These are phyloP conservation scores for Penicillium robsamsonii DNA, from an alignment of 495 filamentous ascomycete species.

Conservation along the genomic window DNA sequence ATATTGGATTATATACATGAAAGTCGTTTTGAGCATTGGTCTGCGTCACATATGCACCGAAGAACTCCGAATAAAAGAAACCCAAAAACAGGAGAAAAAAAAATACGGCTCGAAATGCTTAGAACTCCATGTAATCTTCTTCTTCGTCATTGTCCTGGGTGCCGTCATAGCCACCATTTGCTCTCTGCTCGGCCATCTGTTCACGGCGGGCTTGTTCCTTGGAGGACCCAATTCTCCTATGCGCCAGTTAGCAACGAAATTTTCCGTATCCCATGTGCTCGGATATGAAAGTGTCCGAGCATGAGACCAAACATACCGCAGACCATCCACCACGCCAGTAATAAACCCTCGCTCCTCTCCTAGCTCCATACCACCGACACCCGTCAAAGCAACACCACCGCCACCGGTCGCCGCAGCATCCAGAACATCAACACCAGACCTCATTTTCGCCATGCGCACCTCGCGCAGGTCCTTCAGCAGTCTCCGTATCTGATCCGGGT, in stretches of 20 bases:
- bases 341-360: slow-evolving; percentile 84
- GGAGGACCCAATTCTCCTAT: slow-evolving; percentile 45
- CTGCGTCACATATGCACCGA: slow-evolving; percentile 27
- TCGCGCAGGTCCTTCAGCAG: slow-evolving; percentile 81
- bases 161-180: slow-evolving; percentile 39
- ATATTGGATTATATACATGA: slow-evolving; percentile 40
- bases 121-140: slow-evolving; percentile 51
- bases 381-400: slow-evolving; percentile 71
- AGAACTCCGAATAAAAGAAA: slow-evolving; percentile 26
- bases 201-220: slow-evolving; percentile 50
- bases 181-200: slow-evolving; percentile 45
- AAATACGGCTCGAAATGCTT: slow-evolving; percentile 10
- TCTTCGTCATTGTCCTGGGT: slow-evolving; percentile 47
- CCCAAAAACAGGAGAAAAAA: slow-evolving; percentile 7
- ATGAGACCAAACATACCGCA: slow-evolving; percentile 50
- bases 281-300: not conserved
- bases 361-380: slow-evolving; percentile 88
- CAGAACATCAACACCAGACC: slow-evolving; percentile 66
- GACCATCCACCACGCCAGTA: slow-evolving; percentile 78
- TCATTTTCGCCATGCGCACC: slow-evolving; percentile 84
- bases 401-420: slow-evolving; percentile 60
- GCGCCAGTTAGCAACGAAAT: slow-evolving; percentile 8
- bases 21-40: slow-evolving; percentile 23
- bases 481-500: slow-evolving; percentile 68
- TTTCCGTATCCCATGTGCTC: not conserved